Evolutionary conservation across 2,329 filamentous ascomycete species (phyloP), one percentile per base, ranked within the genome.

Genomic region (Sporothrix curviconia): DNA sequence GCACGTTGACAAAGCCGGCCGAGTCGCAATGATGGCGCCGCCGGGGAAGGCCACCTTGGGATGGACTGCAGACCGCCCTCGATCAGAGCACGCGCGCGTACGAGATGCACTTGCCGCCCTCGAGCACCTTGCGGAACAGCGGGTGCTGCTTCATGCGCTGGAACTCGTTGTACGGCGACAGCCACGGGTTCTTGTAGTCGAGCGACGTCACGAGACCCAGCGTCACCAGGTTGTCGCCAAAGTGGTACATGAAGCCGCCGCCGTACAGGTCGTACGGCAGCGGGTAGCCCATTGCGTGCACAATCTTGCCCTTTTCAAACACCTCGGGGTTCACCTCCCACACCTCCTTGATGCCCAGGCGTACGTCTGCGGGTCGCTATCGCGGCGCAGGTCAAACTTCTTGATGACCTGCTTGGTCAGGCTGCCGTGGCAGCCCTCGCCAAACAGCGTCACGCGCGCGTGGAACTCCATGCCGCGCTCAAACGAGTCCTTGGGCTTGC

Each of bases 211-310:
- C 94, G 17, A 97, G 78, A 24, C 94, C 94, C 57, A 99, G 79
- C 64, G 86, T 91, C 60, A 99, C 92, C 66, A 97, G 82, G 72
- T 97, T 99, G 66, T 99, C 92, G 37, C 92, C 94, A 72, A 97
- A 99, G 72, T 99, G 94, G 69, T 99, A 99, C 89, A 99, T 92
- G 86, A 91, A 99, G n/a, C 89, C 91, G 63, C 94, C 94, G 64
- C 94, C 94, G 69, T 99, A 99, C 8, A 92, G 94, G 69, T 97
- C 87, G 65, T 80, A 83, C 15, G 90, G 83, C 44, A 99, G 75
- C 19, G 94, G 94, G 68, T 95, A 97, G 19, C 94, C 94, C 85
- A 99, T 84, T 4, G 90, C 89, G 75, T 99, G 94, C 4, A 86
- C 83, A 46, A 97, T 83, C 64, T 92, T 78, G 55, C 94, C 94